Evolutionary conservation across 352 stramenopile genomes (phyloP).

Genomic region (Phytopythium boreale): DNA sequence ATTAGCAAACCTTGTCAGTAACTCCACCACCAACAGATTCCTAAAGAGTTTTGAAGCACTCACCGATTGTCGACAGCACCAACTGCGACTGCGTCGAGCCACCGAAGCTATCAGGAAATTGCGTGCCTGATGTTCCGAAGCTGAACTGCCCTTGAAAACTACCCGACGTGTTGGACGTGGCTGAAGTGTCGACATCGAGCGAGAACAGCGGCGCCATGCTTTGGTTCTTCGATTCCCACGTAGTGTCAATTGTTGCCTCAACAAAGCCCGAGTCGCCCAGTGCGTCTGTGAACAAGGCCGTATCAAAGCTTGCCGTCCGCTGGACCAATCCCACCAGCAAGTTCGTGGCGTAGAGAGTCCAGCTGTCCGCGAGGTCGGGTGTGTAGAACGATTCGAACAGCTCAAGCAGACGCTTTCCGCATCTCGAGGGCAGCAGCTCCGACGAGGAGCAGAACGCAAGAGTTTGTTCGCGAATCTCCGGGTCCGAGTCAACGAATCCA

Average conservation of each 20-base stretch:
- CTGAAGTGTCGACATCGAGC: conserved; percentile 41
- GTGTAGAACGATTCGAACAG: conserved; percentile 51
- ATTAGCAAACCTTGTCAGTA: not conserved
- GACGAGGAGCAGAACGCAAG: conserved; percentile 50
- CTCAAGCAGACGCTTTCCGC: conserved; percentile 39
- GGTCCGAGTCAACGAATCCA: conserved; percentile 50
- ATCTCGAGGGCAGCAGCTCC: conserved; percentile 25
- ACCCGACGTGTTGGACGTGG: conserved; percentile 3
- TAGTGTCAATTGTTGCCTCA: conserved; percentile 58
- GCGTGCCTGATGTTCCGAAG: not conserved
- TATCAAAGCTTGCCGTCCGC: conserved; percentile 23
- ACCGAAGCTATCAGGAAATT: not conserved
- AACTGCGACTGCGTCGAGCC: conserved; percentile 50
- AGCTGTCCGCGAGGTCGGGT: conserved; percentile 46
- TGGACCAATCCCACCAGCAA: conserved; percentile 41
- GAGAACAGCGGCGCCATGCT: conserved; percentile 80
- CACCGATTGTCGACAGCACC: conserved; percentile 22
- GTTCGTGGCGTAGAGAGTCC: conserved; percentile 68
- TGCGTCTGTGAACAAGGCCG: conserved; percentile 46
- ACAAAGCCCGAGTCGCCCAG: conserved; percentile 43
- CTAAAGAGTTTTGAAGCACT: not conserved
- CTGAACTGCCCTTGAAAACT: conserved; percentile 10
- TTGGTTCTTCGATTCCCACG: conserved; percentile 60
- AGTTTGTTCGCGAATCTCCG: conserved; percentile 30
- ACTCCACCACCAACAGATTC: not conserved